These are phyloP conservation scores for Hypoxylon perforatum DNA, from an alignment of 495 filamentous ascomycete species.

Conservation along the genomic window DNA sequence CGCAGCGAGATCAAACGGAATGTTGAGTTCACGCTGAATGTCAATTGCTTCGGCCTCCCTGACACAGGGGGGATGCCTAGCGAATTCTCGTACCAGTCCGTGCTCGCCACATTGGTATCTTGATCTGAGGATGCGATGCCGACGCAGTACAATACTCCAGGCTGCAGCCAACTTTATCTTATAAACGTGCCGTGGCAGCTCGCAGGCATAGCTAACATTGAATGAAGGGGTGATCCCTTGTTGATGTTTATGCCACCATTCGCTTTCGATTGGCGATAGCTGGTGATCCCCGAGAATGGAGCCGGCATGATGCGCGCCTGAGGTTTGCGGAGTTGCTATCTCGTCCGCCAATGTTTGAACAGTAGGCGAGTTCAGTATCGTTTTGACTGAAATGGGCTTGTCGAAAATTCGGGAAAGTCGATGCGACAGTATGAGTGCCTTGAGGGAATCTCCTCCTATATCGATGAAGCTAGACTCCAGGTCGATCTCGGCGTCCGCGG, in stretches of 20 bases:
- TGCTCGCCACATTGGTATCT: no score
- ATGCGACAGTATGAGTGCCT: not conserved
- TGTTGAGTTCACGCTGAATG: constrained; percentile 21
- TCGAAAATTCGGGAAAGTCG: not conserved
- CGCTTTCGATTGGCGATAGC: constrained; percentile 7
- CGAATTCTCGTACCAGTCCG: not conserved
- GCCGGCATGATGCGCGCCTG: not conserved
- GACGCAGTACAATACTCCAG: no score
- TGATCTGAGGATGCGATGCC: no score
- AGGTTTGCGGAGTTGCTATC: not conserved
- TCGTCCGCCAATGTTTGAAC: not conserved
- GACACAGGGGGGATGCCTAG: not conserved
- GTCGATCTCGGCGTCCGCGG: not conserved
- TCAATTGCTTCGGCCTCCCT: constrained; percentile 6
- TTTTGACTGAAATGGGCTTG: not conserved
- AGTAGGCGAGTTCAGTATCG: not conserved
- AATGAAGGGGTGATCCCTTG: constrained; percentile 3
- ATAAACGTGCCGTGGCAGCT: not conserved
- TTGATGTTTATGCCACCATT: constrained; percentile 14
- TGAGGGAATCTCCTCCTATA: not conserved
- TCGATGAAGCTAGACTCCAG: not conserved
- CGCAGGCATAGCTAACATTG: constrained; percentile 7
- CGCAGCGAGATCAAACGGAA: constrained; percentile 31
- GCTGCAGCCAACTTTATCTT: not conserved
- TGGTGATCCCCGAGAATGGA: constrained; percentile 1